Evolutionary conservation across 352 stramenopile genomes (phyloP).

Genomic region (Globisporangium middletonii): DNA sequence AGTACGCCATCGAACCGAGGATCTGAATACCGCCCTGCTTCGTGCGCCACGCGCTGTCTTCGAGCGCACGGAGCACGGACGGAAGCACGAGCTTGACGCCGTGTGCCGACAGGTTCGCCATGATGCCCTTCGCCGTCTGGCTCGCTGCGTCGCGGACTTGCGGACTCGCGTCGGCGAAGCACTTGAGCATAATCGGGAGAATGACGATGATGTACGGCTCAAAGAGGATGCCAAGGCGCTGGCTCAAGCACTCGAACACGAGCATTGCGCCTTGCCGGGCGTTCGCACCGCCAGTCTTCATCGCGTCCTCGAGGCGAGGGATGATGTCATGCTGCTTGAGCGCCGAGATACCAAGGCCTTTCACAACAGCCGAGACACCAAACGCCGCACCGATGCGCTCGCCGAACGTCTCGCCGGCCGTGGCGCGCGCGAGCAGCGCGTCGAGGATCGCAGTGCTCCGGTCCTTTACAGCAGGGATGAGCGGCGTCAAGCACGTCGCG

Average conservation of each 20-base stretch:
- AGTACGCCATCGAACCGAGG: conserved; percentile 95
- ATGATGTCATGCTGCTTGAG: conserved; percentile 98
- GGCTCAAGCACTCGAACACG: conserved; percentile 96
- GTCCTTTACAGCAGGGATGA: conserved; percentile 81
- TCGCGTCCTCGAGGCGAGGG: conserved; percentile 78
- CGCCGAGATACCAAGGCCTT: conserved; percentile 97
- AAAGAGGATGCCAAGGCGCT: conserved; percentile 96
- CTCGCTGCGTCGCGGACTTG: conserved; percentile 95
- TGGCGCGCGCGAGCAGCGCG: conserved; percentile 65
- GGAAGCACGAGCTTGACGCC: conserved; percentile 99
- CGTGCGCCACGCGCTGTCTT: conserved; percentile 95
- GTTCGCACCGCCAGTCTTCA: conserved; percentile 71
- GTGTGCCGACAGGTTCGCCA: conserved; percentile 97
- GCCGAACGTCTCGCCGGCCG: conserved; percentile 76
- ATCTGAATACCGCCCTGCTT: conserved; percentile 98
- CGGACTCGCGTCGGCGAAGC: conserved; percentile 94
- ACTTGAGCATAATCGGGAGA: conserved; percentile 97
- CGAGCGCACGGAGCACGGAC: conserved; percentile 93
- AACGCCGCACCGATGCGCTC: conserved; percentile 93
- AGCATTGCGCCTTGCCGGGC: conserved; percentile 93
- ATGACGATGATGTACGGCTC: conserved; percentile 98
- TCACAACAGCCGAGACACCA: conserved; percentile 97
- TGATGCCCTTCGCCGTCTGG: conserved; percentile 95
- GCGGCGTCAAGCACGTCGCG: conserved; percentile 82
- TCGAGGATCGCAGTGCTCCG: conserved; percentile 73